Percentiles rank a stretch among this genome's conserved stretches.
Evolutionary conservation across 2,329 filamentous ascomycete species (phyloP).

Genomic region (Ceratocystis variospora): DNA sequence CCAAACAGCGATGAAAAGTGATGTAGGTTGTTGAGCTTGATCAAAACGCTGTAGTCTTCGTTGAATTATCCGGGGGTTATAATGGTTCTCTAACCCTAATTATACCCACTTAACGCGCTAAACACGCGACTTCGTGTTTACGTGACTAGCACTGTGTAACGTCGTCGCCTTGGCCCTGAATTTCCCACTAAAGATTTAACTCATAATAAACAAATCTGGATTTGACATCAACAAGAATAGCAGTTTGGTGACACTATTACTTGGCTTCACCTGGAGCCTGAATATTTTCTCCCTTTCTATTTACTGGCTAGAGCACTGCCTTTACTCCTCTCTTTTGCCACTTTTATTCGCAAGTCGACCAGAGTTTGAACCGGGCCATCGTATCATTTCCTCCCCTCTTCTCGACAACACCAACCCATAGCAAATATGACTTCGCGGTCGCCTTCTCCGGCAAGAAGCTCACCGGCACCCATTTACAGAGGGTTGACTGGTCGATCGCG

Average conservation of each 20-base stretch:
- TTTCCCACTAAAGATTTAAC: background rate
- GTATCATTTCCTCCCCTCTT: background rate
- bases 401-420: background rate
- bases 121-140: background rate
- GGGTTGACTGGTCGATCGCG: conserved; percentile 40
- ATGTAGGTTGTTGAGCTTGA: too few relatives aligned
- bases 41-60: too few relatives aligned
- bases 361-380: background rate
- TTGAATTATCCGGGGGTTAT: too few relatives aligned
- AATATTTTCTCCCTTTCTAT: background rate
- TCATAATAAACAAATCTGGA: background rate
- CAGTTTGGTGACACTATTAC: background rate
- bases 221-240: background rate
- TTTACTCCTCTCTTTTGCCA: background rate
- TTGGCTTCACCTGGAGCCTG: background rate
- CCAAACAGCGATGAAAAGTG: too few relatives aligned
- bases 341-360: background rate
- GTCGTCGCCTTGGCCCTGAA: background rate
- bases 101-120: background rate
- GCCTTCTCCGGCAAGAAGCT: conserved; percentile 8
- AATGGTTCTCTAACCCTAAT: too few relatives aligned
- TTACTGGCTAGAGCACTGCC: background rate
- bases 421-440: conserved; percentile 14
- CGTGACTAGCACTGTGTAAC: background rate
- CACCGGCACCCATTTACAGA: background rate